Evolutionary conservation across 2,329 filamentous ascomycete species (phyloP).

Genomic region (Fusarium irregulare): DNA sequence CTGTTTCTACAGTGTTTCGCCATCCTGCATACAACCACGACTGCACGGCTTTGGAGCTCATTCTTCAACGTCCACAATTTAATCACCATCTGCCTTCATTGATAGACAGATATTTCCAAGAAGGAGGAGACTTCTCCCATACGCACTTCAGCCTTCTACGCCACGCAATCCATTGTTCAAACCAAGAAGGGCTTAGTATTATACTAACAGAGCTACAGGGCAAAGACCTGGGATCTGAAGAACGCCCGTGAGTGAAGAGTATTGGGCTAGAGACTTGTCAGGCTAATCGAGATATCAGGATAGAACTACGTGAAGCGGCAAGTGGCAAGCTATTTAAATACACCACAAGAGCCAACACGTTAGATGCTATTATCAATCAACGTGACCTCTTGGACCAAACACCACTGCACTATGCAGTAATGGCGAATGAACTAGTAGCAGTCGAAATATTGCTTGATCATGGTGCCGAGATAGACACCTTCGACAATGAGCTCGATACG

Average conservation of each 20-base stretch:
- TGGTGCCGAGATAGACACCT: not conserved
- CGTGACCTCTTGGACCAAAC: accelerated
- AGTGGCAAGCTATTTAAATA: not conserved
- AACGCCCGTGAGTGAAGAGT: not conserved
- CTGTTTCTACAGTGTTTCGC: not conserved
- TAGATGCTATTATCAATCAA: not conserved
- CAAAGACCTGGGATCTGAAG: accelerated
- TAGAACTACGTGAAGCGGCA: accelerated
- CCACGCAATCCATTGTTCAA: accelerated
- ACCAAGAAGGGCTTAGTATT: not conserved
- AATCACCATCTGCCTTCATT: not conserved
- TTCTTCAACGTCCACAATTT: not conserved
- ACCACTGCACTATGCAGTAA: not conserved
- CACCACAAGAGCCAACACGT: accelerated
- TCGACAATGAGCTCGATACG: accelerated
- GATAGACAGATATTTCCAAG: not conserved
- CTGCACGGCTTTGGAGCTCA: not conserved
- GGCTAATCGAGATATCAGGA: not conserved
- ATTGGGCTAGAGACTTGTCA: accelerated
- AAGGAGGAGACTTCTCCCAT: not conserved
- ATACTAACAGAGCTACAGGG: too few species aligned
- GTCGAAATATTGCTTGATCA: not conserved
- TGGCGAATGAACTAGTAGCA: not conserved
- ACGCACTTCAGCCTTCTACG: not conserved
- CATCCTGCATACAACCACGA: not conserved